Base-by-base conservation (phyloP, 768 basidiomycete species). In the Lactifluus rugatus region DNA sequence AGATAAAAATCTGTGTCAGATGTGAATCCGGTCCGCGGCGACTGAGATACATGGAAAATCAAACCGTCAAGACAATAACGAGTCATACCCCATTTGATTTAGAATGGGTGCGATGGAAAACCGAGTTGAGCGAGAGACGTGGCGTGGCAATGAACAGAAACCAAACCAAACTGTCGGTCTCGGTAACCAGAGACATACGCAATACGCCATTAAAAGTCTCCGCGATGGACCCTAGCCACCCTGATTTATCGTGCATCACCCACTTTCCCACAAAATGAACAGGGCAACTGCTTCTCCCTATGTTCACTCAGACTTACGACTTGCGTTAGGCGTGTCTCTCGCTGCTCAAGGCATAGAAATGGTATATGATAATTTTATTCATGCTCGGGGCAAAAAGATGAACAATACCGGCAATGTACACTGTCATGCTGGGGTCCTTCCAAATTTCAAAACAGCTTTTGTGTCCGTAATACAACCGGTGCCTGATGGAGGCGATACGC, bases 21-120 rank as follows among this genome's bases (percentile, higher is more conserved):
- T 56, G 51, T 56, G 54, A 55, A 54, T 56, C 56, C 48, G 48
- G 54, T 52, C 59, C 59, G 54, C 59, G 48, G 59, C 21, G 23
- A 39, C 14, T 56, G 37, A 51, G 44, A 54, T 13, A 50, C 48
- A 19, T 6, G 54, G 28, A 51, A 52, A 60, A 51, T 52, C 36
- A 60, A 60, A 47, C 28, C 26, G 36, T 41, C 11, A 41, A 56
- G 59, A 60, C 59, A 60, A 60, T 60, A 60, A 41, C 16, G 48
- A 36, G 48, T 48, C 34, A 53, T 56, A 17, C 59, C 41, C 44
- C 49, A 56, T 55, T 60, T 60, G 59, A 60, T 60, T 32, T 50
- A 19, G 17, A 32, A 13, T 19, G 37, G 34, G 49, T 41, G 50
- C 23, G 59, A 52, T 60, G 49, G 59, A 46, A 45, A 47, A 37